Evolutionary conservation across 106 monocot genomes (phyloP).

Genomic region (Hemerocallis citrina): DNA sequence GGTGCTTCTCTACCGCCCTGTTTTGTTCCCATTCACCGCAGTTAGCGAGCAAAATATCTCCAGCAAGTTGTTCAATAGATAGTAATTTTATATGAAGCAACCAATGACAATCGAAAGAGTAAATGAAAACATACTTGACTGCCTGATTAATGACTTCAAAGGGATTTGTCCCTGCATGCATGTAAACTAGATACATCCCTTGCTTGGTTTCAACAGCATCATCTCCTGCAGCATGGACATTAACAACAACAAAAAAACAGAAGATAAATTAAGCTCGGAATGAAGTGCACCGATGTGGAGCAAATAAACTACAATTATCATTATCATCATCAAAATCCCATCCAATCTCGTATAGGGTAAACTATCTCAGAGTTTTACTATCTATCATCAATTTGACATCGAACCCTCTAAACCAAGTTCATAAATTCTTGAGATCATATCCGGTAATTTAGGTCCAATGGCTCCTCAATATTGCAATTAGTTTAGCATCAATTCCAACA

Average conservation of each 20-base stretch:
- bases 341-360: too few species aligned
- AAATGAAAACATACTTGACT: constrained; percentile 42
- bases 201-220: constrained; percentile 38
- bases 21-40: constrained; percentile 3
- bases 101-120: background rate
- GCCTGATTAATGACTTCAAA: constrained; percentile 69
- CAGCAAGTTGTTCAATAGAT: background rate
- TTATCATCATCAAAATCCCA: background rate
- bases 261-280: too few species aligned
- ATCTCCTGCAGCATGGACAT: constrained; percentile 36
- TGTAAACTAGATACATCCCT: constrained; percentile 46
- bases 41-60: background rate
- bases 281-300: too few species aligned
- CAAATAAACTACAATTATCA: too few species aligned
- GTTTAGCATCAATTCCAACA: too few species aligned
- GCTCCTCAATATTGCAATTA: too few species aligned
- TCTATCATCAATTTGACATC: too few species aligned
- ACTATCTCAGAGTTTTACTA: too few species aligned
- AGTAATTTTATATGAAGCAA: background rate
- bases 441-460: too few species aligned
- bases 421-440: too few species aligned
- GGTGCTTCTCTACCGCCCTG: constrained; percentile 66
- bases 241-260: background rate
- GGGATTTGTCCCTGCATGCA: constrained; percentile 60
- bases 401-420: too few species aligned